These are phyloP conservation scores for Penicillium malachiteum DNA, from an alignment of 495 filamentous ascomycete species.

Conservation along the genomic window DNA sequence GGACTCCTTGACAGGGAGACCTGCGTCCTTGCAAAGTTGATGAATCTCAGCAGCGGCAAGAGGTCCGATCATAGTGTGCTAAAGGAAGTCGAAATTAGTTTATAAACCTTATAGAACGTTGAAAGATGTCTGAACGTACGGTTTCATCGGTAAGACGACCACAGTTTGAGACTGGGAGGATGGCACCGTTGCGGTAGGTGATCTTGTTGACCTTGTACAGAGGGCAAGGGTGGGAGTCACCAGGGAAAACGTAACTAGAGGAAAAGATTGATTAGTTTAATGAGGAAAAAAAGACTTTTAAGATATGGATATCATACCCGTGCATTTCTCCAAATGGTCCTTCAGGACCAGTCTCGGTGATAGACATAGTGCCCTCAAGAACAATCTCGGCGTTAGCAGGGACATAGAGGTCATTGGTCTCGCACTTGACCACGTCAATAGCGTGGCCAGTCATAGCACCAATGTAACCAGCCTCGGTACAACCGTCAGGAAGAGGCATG, in stretches of 20 bases:
- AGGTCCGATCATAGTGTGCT: constrained; percentile 40
- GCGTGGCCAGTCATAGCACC: constrained; percentile 36
- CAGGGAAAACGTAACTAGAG: constrained; percentile 31
- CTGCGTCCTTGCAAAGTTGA: constrained; percentile 33
- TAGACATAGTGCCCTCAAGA: constrained; percentile 38
- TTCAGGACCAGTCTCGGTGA: constrained; percentile 31
- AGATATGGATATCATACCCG: no score
- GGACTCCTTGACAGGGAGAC: constrained; percentile 36
- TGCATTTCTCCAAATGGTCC: constrained; percentile 42
- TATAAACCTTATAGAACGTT: no score
- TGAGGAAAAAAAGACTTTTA: no score
- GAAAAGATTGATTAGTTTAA: no score
- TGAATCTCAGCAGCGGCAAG: constrained; percentile 40
- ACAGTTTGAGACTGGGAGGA: constrained; percentile 35
- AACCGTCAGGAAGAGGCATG: constrained; percentile 40
- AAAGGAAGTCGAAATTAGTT: no score
- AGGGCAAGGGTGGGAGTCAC: constrained; percentile 24
- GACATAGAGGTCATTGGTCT: constrained; percentile 39
- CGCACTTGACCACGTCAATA: constrained; percentile 42
- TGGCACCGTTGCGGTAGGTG: constrained; percentile 39
- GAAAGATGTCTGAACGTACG: no score
- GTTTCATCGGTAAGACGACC: constrained; percentile 40
- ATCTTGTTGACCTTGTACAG: constrained; percentile 40
- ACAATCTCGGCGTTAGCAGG: constrained; percentile 42
- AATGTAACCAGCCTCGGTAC: constrained; percentile 36